phyloP scores from a whole-genome alignment of 2,329 filamentous ascomycete genomes.

The Clonostachys rhizophaga region DNA sequence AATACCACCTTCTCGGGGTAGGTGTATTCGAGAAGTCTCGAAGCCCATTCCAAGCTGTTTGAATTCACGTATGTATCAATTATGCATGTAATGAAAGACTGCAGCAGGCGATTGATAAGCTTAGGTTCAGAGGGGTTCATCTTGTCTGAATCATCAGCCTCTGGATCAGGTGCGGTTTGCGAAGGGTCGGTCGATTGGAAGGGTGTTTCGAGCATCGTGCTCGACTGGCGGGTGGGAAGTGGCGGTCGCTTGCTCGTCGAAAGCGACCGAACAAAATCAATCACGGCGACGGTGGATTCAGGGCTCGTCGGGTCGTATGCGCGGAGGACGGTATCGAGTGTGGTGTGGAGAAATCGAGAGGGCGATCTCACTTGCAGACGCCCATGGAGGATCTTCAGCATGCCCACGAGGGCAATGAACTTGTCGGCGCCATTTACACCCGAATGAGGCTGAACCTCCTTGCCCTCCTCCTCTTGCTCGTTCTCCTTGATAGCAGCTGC shows the following conservation, averaged over 20 bases:
- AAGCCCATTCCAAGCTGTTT: slow-evolving; percentile 56
- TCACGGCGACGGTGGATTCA: slow-evolving; percentile 64
- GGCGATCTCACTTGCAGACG: slow-evolving; percentile 74
- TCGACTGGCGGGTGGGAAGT: slow-evolving; percentile 54
- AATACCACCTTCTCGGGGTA: slow-evolving; percentile 60
- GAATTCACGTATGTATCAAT: slow-evolving; percentile 68
- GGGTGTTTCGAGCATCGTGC: slow-evolving; percentile 47
- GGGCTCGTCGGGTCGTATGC: slow-evolving; percentile 60
- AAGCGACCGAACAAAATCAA: slow-evolving; percentile 66
- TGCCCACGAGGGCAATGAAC: slow-evolving; percentile 65
- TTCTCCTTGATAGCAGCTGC: slow-evolving; percentile 20
- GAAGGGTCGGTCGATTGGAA: slow-evolving; percentile 49
- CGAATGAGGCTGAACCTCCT: neutral
- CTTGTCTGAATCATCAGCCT: slow-evolving; percentile 33
- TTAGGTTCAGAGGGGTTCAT: slow-evolving; percentile 50
- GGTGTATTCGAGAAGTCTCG: slow-evolving; percentile 64
- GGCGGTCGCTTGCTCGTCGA: slow-evolving; percentile 62
- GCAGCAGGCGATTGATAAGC: slow-evolving; percentile 60
- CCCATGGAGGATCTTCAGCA: slow-evolving; percentile 68
- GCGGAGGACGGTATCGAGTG: slow-evolving; percentile 66
- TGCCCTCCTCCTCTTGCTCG: slow-evolving; percentile 7
- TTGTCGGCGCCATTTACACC: slow-evolving; percentile 27
- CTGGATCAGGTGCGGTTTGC: slow-evolving; percentile 57
- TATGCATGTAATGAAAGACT: slow-evolving; percentile 74
- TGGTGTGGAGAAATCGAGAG: slow-evolving; percentile 72